phyloP scores from a whole-genome alignment of 495 filamentous ascomycete species.

The Chaetomium tenue region DNA sequence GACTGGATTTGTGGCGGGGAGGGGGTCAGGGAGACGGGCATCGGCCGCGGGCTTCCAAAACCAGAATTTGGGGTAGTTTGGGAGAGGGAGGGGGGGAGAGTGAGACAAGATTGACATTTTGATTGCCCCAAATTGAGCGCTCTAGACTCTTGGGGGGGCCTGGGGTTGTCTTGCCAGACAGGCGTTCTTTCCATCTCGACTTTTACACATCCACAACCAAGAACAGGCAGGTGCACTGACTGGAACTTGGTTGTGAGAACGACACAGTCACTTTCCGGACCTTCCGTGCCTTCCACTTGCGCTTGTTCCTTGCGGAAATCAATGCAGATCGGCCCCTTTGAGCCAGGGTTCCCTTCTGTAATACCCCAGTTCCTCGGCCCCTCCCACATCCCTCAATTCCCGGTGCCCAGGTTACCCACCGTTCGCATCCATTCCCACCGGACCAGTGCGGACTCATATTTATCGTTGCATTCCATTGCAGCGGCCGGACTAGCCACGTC shows the following conservation, averaged over 20 bases:
- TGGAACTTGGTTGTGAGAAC: too few species aligned
- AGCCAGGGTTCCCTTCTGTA: neutral
- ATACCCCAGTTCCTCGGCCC: neutral
- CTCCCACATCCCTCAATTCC: slow-evolving; percentile 15
- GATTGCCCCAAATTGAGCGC: slow-evolving; percentile 1
- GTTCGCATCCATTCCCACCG: slow-evolving; percentile 16
- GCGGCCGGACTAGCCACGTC: slow-evolving; percentile 20
- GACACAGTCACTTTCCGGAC: slow-evolving; percentile 5
- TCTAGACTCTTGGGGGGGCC: too few species aligned
- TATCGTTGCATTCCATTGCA: slow-evolving; percentile 32
- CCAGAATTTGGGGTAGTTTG: neutral
- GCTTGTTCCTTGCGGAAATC: slow-evolving; percentile 1
- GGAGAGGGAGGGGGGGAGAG: neutral
- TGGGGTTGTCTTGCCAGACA: too few species aligned
- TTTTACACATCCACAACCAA: neutral
- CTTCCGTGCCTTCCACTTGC: neutral
- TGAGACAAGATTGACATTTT: slow-evolving; percentile 12
- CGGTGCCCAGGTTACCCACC: slow-evolving; percentile 29
- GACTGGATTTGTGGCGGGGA: neutral
- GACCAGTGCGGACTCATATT: slow-evolving; percentile 16
- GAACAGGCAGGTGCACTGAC: neutral
- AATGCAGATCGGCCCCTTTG: neutral
- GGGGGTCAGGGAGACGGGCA: neutral
- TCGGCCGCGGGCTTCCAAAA: neutral
- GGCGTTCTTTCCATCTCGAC: neutral